Conservation (phyloP, 2,329 filamentous ascomycete genomes). For the Diplodia corticola region DNA sequence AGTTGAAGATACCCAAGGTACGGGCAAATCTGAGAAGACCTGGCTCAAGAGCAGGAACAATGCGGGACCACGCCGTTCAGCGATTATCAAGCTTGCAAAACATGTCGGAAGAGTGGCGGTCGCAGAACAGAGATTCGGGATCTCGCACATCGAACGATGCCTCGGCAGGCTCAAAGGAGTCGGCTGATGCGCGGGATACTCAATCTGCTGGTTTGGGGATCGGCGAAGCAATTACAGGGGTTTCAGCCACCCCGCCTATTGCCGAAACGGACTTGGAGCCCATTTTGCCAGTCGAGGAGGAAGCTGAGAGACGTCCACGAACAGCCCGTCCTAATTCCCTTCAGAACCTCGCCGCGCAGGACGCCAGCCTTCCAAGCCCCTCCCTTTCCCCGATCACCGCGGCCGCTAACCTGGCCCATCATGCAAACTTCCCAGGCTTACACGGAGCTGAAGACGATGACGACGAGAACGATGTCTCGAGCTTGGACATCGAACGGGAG, state of each 20-base stretch:
- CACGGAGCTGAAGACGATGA: slow-evolving; percentile 31
- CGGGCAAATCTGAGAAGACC: slow-evolving; percentile 27
- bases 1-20: slow-evolving; percentile 29
- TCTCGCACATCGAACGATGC: not conserved
- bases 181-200: not conserved
- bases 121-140: not conserved
- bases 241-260: slow-evolving; percentile 74
- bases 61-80: slow-evolving; percentile 5
- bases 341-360: slow-evolving; percentile 73
- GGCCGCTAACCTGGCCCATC: slow-evolving; percentile 61
- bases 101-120: slow-evolving; percentile 6
- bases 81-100: slow-evolving; percentile 11
- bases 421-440: slow-evolving; percentile 33
- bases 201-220: slow-evolving; percentile 9
- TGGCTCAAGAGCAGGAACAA: slow-evolving; percentile 21
- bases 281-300: slow-evolving; percentile 46
- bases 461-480: slow-evolving; percentile 40
- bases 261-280: slow-evolving; percentile 70
- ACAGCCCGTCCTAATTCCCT: slow-evolving; percentile 51
- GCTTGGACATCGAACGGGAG: slow-evolving; percentile 33
- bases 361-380: slow-evolving; percentile 91
- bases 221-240: slow-evolving; percentile 40
- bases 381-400: slow-evolving; percentile 88
- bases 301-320: slow-evolving; percentile 12
- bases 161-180: not conserved